Evolutionary conservation across 345 rosid genomes (phyloP).

Genomic region (Acer saccharum): DNA sequence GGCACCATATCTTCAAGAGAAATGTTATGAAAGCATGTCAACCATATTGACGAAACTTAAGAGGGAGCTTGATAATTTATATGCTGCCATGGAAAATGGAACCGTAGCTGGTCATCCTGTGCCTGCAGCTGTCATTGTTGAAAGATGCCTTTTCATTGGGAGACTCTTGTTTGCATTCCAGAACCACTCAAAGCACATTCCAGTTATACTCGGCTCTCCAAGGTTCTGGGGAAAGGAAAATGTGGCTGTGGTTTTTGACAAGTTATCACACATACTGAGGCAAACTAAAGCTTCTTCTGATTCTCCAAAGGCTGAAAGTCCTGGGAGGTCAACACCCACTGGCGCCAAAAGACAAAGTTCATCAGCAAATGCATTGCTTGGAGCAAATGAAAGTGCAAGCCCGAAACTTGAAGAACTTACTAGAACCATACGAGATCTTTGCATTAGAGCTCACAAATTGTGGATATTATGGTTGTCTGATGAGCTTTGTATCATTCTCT

Average conservation of each 20-base stretch:
- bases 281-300: conserved; percentile 53
- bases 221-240: conserved; percentile 86
- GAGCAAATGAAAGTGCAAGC: conserved; percentile 77
- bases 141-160: conserved; percentile 90
- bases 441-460: conserved; percentile 83
- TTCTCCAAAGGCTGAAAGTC: conserved; percentile 47
- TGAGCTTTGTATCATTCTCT: conserved; percentile 79
- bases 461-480: conserved; percentile 92
- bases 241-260: conserved; percentile 59
- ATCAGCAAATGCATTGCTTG: conserved; percentile 77
- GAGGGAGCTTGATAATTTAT: conserved; percentile 65
- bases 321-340: conserved; percentile 48
- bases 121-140: conserved; percentile 65
- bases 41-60: conserved; percentile 62
- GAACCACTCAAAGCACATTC: conserved; percentile 80
- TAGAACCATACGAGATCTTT: conserved; percentile 60
- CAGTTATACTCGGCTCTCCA: conserved; percentile 87
- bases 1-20: conserved; percentile 77
- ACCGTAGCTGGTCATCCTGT: conserved; percentile 38
- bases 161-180: conserved; percentile 85
- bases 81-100: conserved; percentile 48
- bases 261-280: conserved; percentile 62
- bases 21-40: conserved; percentile 78
- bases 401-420: conserved; percentile 72
- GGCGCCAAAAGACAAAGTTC: conserved; percentile 73